These are phyloP conservation scores for Sphagnum tenellum DNA, from an alignment of 225 moss, liverwort and hornwort genomes.

Conservation along the genomic window DNA sequence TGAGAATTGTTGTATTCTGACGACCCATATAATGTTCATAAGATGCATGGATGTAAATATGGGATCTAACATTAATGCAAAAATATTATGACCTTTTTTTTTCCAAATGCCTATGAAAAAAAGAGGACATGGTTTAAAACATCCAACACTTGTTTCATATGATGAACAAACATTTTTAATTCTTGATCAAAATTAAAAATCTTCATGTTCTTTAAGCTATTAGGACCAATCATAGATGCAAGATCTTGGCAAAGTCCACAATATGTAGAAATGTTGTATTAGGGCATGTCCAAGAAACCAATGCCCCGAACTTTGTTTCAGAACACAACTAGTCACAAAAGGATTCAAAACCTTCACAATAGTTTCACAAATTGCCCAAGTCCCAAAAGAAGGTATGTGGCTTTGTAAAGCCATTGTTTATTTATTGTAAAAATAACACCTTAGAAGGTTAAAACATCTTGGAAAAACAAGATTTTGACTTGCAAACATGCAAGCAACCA, in stretches of 20 bases:
- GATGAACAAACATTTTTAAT: neutral
- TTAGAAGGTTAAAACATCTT: neutral
- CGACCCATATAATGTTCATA: neutral
- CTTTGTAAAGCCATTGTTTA: neutral
- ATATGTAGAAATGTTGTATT: neutral
- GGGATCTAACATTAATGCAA: neutral
- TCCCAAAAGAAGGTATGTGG: neutral
- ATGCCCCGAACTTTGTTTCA: neutral
- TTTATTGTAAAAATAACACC: neutral
- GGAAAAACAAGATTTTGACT: neutral
- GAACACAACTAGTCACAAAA: neutral
- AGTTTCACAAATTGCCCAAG: neutral
- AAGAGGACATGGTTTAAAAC: neutral
- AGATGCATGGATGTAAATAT: neutral
- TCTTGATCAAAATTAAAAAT: neutral
- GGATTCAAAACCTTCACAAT: neutral
- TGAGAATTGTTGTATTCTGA: neutral
- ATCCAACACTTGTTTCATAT: neutral
- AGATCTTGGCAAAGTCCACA: neutral
- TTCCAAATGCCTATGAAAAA: neutral
- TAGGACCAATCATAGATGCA: too few species aligned
- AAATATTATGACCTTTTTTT: neutral
- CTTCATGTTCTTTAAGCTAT: neutral
- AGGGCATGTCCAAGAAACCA: neutral
- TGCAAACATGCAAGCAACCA: neutral